A percentile compares a stretch with the other conserved stretches of the same genome.
Evolutionary conservation across 768 basidiomycete genomes (phyloP).

Genomic region (Rhodotorula paludigena): DNA sequence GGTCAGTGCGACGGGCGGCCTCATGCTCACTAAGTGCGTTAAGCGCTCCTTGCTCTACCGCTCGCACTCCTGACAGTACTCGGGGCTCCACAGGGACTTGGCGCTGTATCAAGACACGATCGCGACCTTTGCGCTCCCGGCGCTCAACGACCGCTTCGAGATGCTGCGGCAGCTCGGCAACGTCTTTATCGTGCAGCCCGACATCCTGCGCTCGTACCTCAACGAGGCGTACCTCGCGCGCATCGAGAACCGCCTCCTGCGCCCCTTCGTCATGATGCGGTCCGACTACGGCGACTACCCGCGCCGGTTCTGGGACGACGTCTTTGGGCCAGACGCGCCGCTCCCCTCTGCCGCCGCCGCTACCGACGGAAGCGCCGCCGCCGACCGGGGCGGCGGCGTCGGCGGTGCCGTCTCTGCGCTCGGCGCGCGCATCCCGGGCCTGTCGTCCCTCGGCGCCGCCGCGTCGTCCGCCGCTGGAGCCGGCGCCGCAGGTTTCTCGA

Average conservation of each 20-base stretch:
- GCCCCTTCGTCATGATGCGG: slow-evolving; percentile 83
- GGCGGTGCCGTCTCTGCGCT: not conserved
- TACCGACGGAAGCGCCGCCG: not conserved
- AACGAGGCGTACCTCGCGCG: slow-evolving; percentile 81
- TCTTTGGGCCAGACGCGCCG: slow-evolving; percentile 26
- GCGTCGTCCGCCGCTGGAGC: not conserved
- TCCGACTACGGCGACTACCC: slow-evolving; percentile 63
- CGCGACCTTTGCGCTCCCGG: slow-evolving; percentile 70
- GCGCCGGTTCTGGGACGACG: slow-evolving; percentile 39
- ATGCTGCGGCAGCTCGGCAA: slow-evolving; percentile 97
- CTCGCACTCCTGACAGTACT: not conserved
- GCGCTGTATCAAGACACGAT: slow-evolving; percentile 92
- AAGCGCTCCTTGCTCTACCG: no score
- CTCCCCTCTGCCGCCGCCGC: not conserved
- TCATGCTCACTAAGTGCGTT: slow-evolving; percentile 92
- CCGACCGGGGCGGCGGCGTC: not conserved
- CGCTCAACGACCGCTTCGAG: slow-evolving; percentile 89
- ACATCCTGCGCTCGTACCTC: slow-evolving; percentile 91
- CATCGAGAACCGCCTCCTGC: slow-evolving; percentile 77
- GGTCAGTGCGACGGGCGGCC: slow-evolving; percentile 89
- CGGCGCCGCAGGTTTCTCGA: not conserved
- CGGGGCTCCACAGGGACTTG: slow-evolving; percentile 69
- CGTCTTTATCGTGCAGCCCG: slow-evolving; percentile 90
- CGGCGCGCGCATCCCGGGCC: not conserved
- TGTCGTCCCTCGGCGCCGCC: not conserved